Evolutionary conservation across 257 asterid species (phyloP).

Genomic region (Solanum chilense): DNA sequence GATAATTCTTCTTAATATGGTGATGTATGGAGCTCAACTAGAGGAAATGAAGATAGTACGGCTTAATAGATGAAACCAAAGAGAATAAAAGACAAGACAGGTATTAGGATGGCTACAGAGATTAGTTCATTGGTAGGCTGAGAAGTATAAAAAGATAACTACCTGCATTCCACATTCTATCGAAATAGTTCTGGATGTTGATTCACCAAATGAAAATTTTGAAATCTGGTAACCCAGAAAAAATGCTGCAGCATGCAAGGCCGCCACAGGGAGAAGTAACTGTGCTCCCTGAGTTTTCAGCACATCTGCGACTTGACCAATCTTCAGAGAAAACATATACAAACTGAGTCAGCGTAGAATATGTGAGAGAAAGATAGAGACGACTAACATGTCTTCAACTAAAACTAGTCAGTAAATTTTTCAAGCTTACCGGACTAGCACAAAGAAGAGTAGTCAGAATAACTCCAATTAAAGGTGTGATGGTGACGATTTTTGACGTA

Average conservation of each 20-base stretch:
- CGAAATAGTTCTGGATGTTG: slow-evolving; percentile 92
- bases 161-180: slow-evolving; percentile 99
- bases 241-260: slow-evolving; percentile 83
- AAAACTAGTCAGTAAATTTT: not conserved
- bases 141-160: not conserved
- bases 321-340: slow-evolving; percentile 32
- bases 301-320: slow-evolving; percentile 91
- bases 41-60: not conserved
- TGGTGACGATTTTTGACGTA: slow-evolving; percentile 66
- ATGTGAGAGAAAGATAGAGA: not conserved
- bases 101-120: not conserved
- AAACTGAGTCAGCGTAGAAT: not conserved
- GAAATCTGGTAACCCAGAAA: slow-evolving; percentile 73
- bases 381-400: not conserved
- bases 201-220: slow-evolving; percentile 85
- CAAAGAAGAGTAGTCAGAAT: slow-evolving; percentile 90
- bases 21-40: not conserved
- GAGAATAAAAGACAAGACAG: not conserved
- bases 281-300: slow-evolving; percentile 88
- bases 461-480: slow-evolving; percentile 87
- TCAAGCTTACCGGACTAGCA: slow-evolving; percentile 85
- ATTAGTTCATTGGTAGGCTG: not conserved
- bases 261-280: slow-evolving; percentile 68
- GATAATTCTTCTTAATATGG: not conserved
- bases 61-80: not conserved